Conservation (phyloP, 352 stramenopile genomes). For the Globisporangium yorkense region DNA sequence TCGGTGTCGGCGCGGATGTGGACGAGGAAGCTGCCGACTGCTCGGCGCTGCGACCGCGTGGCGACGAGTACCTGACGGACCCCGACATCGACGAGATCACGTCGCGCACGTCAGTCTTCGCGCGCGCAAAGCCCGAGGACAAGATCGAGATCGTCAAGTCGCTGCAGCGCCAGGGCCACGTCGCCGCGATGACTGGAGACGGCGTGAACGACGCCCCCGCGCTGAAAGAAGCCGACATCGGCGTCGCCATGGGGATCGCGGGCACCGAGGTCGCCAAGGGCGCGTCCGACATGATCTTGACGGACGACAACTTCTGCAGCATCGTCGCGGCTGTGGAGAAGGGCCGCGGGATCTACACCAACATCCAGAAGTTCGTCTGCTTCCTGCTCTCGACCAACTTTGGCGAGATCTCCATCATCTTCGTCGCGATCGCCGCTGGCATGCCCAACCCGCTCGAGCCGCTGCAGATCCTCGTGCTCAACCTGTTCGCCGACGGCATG, state of each 20-base stretch:
- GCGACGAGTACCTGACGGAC: conserved; percentile 46
- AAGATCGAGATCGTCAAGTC: conserved; percentile 96
- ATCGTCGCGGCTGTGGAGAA: conserved; percentile 97
- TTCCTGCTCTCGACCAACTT: conserved; percentile 98
- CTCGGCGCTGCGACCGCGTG: conserved; percentile 45
- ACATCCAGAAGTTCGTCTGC: conserved; percentile 98
- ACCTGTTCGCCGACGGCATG: conserved; percentile 97
- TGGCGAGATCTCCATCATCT: conserved; percentile 76
- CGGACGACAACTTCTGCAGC: conserved; percentile 98
- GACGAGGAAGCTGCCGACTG: conserved; percentile 66
- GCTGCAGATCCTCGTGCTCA: conserved; percentile 97
- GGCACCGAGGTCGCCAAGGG: conserved; percentile 98
- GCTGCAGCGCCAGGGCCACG: conserved; percentile 82
- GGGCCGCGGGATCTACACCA: conserved; percentile 96
- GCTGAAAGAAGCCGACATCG: conserved; percentile 95
- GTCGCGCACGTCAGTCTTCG: conserved; percentile 85
- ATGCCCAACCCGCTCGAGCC: conserved; percentile 88
- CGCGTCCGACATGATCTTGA: conserved; percentile 97
- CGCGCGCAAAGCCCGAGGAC: conserved; percentile 92
- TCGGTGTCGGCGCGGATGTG: conserved; percentile 63
- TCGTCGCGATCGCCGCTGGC: conserved; percentile 70
- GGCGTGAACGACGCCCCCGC: conserved; percentile 97
- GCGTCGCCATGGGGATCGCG: conserved; percentile 96
- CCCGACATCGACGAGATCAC: conserved; percentile 88
- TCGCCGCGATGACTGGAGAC: conserved; percentile 96